Conservation (phyloP, 192 early-diverging fungal genomes). For the Kappamyces sp. region DNA sequence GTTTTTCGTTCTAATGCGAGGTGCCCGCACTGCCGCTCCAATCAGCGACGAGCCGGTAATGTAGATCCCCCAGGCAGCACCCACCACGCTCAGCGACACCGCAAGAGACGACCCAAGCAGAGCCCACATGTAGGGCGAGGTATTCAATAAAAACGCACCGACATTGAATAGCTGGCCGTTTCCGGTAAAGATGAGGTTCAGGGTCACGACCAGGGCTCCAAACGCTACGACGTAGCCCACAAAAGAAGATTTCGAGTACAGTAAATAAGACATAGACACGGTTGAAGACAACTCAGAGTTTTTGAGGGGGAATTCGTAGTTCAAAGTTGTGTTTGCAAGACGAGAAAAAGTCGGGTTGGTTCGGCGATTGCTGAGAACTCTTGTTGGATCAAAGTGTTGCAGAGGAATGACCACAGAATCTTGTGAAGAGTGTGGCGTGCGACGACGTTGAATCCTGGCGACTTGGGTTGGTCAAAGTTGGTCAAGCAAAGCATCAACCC, state of each 20-base stretch:
- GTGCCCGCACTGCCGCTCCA: constrained; percentile 82
- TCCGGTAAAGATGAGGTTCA: constrained; percentile 83
- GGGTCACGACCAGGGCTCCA: constrained; percentile 47
- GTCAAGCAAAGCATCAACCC: too few relatives aligned
- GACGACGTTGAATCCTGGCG: too few relatives aligned
- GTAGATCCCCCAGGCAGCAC: constrained; percentile 97
- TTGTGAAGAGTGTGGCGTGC: too few relatives aligned
- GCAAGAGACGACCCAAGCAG: constrained; percentile 76
- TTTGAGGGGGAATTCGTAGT: too few relatives aligned
- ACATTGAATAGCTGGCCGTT: constrained; percentile 85
- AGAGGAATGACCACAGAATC: too few relatives aligned
- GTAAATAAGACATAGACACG: too few relatives aligned
- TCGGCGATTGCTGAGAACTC: too few relatives aligned
- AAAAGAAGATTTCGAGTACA: constrained; percentile 30
- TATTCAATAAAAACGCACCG: constrained; percentile 67
- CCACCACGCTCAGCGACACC: constrained; percentile 83
- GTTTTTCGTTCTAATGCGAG: constrained; percentile 94
- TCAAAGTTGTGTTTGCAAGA: too few relatives aligned
- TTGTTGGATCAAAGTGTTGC: too few relatives aligned
- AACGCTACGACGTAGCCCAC: constrained; percentile 24
- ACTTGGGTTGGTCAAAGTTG: too few relatives aligned
- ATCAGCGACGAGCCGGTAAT: constrained; percentile 84
- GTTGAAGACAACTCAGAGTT: too few relatives aligned
- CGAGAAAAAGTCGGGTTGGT: too few relatives aligned
- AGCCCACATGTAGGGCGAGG: constrained; percentile 86